Evolutionary conservation across 352 stramenopile species (phyloP).

Genomic region (Globisporangium recalcitrans): DNA sequence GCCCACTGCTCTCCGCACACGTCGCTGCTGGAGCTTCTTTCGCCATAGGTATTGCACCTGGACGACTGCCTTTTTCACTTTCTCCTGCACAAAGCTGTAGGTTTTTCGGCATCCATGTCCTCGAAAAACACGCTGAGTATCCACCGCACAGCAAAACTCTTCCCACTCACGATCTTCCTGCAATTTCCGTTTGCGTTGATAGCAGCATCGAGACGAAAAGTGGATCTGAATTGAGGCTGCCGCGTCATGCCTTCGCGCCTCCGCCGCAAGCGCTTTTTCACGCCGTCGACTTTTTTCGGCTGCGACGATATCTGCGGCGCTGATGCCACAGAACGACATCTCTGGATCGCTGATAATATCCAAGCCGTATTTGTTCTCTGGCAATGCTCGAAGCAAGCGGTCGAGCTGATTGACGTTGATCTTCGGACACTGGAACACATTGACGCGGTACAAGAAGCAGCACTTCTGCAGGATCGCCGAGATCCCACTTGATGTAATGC

Average conservation of each 20-base stretch:
- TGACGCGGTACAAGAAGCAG: constrained; percentile 39
- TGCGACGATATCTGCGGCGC: constrained; percentile 27
- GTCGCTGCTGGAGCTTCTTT: constrained; percentile 34
- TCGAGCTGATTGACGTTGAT: constrained; percentile 26
- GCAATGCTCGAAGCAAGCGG: constrained; percentile 17
- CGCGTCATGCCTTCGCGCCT: constrained; percentile 20
- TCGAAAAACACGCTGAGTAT: constrained; percentile 55
- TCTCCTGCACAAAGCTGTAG: constrained; percentile 34
- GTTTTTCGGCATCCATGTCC: constrained; percentile 34
- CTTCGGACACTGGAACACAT: constrained; percentile 34
- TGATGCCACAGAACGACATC: constrained; percentile 38
- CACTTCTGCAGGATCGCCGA: constrained; percentile 31
- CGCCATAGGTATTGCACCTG: constrained; percentile 63
- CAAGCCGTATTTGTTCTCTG: constrained; percentile 32
- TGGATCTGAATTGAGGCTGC: constrained; percentile 40
- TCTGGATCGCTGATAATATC: constrained; percentile 49
- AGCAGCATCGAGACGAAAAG: constrained; percentile 30
- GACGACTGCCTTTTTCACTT: constrained; percentile 33
- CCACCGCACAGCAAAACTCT: constrained; percentile 43
- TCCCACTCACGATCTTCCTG: constrained; percentile 32
- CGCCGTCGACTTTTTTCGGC: constrained; percentile 32
- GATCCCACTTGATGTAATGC: constrained; percentile 25
- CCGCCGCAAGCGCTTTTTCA: constrained; percentile 21
- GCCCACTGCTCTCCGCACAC: constrained; percentile 39
- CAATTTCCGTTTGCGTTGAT: constrained; percentile 19